Evolutionary conservation across 2,329 filamentous ascomycete species (phyloP).

Genomic region (Lasiodiplodia gonubiensis): DNA sequence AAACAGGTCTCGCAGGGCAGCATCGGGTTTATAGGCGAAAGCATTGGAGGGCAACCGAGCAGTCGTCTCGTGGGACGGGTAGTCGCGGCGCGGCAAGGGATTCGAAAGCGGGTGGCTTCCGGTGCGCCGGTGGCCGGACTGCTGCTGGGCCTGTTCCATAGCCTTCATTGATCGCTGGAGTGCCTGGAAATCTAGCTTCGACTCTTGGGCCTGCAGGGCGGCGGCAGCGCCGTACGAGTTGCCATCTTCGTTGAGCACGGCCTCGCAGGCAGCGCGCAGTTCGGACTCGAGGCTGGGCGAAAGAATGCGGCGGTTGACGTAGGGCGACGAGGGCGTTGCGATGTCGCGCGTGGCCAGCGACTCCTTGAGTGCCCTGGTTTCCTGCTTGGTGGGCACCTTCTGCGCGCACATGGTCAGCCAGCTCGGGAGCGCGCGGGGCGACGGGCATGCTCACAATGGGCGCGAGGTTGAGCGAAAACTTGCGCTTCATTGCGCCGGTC

Average conservation of each 20-base stretch:
- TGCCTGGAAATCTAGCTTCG: conserved; percentile 43
- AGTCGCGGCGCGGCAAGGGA: conserved; percentile 34
- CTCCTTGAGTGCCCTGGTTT: conserved; percentile 38
- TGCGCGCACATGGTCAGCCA: conserved; percentile 31
- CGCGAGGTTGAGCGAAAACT: conserved; percentile 52
- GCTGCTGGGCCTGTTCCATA: conserved; percentile 31
- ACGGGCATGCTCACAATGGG: conserved; percentile 41
- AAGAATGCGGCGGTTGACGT: conserved; percentile 52
- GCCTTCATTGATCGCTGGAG: conserved; percentile 33
- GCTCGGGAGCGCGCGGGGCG: neutral
- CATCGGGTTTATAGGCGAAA: conserved; percentile 36
- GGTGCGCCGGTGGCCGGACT: conserved; percentile 34
- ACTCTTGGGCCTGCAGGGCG: conserved; percentile 37
- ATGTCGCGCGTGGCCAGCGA: conserved; percentile 40
- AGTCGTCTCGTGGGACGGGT: conserved; percentile 36
- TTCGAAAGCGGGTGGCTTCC: conserved; percentile 40
- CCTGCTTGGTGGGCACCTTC: conserved; percentile 43
- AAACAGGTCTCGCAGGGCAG: conserved; percentile 38
- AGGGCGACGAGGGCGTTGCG: conserved; percentile 46
- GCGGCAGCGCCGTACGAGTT: conserved; percentile 45
- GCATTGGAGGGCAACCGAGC: conserved; percentile 35
- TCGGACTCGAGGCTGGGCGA: conserved; percentile 50
- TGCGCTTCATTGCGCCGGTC: conserved; percentile 46
- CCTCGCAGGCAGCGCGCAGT: conserved; percentile 51
- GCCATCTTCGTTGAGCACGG: conserved; percentile 50